Conservation (phyloP, 139 green algal species). For the Micromonas commoda region DNA sequence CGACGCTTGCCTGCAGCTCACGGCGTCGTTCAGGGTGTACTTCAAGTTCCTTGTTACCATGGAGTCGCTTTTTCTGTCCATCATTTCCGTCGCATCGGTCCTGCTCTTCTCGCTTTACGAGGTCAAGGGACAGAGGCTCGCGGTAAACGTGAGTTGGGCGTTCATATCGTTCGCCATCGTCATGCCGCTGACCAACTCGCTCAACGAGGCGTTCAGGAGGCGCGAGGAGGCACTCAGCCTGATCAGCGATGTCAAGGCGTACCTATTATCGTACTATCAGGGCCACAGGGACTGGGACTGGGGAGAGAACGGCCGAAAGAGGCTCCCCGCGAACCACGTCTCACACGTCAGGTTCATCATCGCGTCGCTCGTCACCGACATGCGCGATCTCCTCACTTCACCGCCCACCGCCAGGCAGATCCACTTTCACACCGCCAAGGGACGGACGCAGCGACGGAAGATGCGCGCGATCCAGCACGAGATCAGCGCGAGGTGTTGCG, state of each 20-base stretch:
- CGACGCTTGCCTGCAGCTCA: neutral
- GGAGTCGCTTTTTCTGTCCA: neutral
- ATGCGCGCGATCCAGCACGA: neutral
- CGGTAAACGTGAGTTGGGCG: constrained; percentile 7
- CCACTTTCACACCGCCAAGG: constrained; percentile 6
- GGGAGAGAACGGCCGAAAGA: neutral
- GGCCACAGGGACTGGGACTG: constrained; percentile 25
- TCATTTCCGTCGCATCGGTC: neutral
- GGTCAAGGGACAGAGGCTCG: neutral
- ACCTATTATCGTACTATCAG: neutral
- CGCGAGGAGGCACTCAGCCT: constrained; percentile 2
- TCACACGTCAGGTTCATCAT: neutral
- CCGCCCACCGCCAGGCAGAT: neutral
- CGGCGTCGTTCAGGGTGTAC: neutral
- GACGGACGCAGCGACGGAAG: neutral
- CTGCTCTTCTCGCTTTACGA: constrained; percentile 18
- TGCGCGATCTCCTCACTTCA: neutral
- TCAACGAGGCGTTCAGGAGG: constrained; percentile 2
- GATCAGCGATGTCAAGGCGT: neutral
- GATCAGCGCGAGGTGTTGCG: neutral
- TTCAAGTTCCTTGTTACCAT: neutral
- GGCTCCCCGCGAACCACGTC: neutral
- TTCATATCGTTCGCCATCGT: constrained; percentile 16
- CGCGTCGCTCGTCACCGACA: neutral
- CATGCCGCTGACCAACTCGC: neutral